phyloP scores from a whole-genome alignment of 148 eudicot species.

The Silene uniflora region DNA sequence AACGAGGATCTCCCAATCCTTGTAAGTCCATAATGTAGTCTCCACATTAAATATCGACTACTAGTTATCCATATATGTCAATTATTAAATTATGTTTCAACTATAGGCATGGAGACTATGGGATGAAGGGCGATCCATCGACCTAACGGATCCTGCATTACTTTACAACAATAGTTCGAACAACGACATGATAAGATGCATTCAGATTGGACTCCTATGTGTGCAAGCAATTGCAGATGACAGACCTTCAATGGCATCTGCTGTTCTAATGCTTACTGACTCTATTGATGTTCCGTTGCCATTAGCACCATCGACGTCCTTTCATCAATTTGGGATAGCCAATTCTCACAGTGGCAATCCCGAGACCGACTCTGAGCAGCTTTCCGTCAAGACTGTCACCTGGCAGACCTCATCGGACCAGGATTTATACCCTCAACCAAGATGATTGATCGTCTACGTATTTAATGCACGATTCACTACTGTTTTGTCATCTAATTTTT shows the following conservation, averaged over 20 bases:
- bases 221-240: slow-evolving; percentile 13
- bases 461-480: too few relatives aligned
- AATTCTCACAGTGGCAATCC: background rate
- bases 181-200: slow-evolving; percentile 10
- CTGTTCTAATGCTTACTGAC: slow-evolving; percentile 27
- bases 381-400: background rate
- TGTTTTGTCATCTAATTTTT: too few relatives aligned
- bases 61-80: background rate
- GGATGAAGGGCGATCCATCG: slow-evolving; percentile 13
- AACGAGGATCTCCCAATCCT: slow-evolving; percentile 1
- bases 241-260: slow-evolving; percentile 21
- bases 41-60: background rate
- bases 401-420: background rate
- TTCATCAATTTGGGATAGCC: background rate
- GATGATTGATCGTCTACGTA: background rate
- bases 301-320: slow-evolving; percentile 13
- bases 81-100: background rate
- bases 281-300: slow-evolving; percentile 23
- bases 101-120: slow-evolving; percentile 22
- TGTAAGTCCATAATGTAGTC: background rate
- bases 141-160: slow-evolving; percentile 10
- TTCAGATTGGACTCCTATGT: slow-evolving; percentile 25
- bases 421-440: slow-evolving; percentile 23
- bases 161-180: background rate
- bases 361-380: background rate